Evolutionary conservation across 345 rosid species (phyloP).

Genomic region (Dipteronia sinensis): DNA sequence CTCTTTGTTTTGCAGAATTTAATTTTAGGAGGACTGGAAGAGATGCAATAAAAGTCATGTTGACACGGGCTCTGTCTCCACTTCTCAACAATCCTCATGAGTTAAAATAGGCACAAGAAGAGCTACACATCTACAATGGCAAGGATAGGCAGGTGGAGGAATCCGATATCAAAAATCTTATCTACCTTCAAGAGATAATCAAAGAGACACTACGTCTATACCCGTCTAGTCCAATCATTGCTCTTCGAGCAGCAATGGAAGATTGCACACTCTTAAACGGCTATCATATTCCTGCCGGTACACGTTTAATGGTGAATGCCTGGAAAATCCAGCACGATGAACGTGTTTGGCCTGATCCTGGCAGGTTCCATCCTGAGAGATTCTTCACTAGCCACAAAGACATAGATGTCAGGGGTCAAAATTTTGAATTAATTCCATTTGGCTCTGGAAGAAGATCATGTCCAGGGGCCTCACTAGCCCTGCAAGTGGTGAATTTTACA

Average conservation of each 20-base stretch:
- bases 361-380: constrained; percentile 35
- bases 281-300: constrained; percentile 24
- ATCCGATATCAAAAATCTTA: too few relatives aligned
- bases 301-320: constrained; percentile 29
- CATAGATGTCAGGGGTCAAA: constrained; percentile 34
- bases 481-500: constrained; percentile 33
- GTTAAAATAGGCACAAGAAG: too few relatives aligned
- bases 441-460: constrained; percentile 44
- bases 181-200: constrained; percentile 25
- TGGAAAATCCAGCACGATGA: constrained; percentile 34
- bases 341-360: constrained; percentile 25
- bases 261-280: constrained; percentile 19
- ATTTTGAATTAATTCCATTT: constrained; percentile 39
- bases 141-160: too few relatives aligned
- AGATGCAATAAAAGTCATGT: too few relatives aligned
- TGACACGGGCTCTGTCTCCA: too few relatives aligned
- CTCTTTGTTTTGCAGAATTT: too few relatives aligned
- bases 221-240: constrained; percentile 34
- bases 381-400: constrained; percentile 28
- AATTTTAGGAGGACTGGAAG: too few relatives aligned
- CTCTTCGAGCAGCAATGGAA: constrained; percentile 23
- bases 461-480: constrained; percentile 32
- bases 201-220: constrained; percentile 43
- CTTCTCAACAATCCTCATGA: too few relatives aligned
- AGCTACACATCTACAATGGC: too few relatives aligned